Conservation (phyloP, 768 basidiomycete species). For the Infundibulicybe gibba region DNA sequence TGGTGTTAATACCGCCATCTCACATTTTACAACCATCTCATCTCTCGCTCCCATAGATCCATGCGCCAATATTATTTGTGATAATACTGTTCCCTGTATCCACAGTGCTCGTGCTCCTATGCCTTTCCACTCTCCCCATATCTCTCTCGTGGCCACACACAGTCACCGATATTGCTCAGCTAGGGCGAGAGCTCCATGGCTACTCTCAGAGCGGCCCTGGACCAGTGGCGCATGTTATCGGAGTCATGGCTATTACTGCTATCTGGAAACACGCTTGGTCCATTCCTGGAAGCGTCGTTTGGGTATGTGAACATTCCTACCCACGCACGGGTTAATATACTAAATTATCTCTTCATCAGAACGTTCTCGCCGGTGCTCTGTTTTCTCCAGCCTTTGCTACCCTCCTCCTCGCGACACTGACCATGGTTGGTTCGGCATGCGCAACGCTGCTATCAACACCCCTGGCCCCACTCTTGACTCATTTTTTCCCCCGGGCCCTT, state of each 20-base stretch:
- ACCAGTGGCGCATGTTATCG: slow-evolving; percentile 73
- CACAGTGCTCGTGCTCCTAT: slow-evolving; percentile 66
- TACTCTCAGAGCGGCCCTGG: slow-evolving; percentile 70
- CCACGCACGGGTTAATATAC: too few relatives aligned
- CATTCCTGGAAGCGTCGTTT: slow-evolving; percentile 88
- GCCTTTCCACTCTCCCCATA: slow-evolving; percentile 77
- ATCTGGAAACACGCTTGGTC: slow-evolving; percentile 99
- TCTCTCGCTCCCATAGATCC: slow-evolving; percentile 22
- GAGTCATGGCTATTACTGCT: slow-evolving; percentile 78
- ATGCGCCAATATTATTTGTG: slow-evolving; percentile 37
- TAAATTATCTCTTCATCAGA: slow-evolving; percentile 40
- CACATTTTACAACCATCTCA: slow-evolving; percentile 1
- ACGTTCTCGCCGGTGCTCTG: slow-evolving; percentile 85
- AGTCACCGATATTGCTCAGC: slow-evolving; percentile 67
- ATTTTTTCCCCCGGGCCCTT: slow-evolving; percentile 79
- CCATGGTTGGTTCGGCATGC: slow-evolving; percentile 80
- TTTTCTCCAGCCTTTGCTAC: slow-evolving; percentile 84
- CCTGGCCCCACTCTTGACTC: slow-evolving; percentile 77
- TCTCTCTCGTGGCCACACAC: slow-evolving; percentile 76
- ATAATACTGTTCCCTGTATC: slow-evolving; percentile 59
- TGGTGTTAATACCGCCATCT: slow-evolving; percentile 9
- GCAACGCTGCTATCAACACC: slow-evolving; percentile 81
- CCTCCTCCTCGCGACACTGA: slow-evolving; percentile 76
- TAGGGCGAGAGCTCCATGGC: slow-evolving; percentile 72
- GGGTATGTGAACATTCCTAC: slow-evolving; percentile 48